Conservation (phyloP, 768 basidiomycete species). For the Amanita molliuscula region DNA sequence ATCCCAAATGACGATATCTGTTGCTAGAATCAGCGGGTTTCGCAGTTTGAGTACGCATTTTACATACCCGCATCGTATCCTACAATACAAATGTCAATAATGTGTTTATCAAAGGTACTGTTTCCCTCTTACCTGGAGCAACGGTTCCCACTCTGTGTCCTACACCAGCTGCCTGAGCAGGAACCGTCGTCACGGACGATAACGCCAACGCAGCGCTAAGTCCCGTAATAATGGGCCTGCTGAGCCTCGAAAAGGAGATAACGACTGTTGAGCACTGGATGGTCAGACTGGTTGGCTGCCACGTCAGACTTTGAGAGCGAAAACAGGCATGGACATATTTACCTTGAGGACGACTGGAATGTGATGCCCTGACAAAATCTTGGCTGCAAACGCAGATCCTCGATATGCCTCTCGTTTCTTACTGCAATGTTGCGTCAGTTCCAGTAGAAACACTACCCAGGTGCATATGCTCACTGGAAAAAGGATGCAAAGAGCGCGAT, state of each 20-base stretch:
- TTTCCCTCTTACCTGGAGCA: conserved; percentile 28
- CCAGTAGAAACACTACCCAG: not conserved
- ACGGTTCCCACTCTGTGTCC: conserved; percentile 61
- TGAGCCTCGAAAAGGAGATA: conserved; percentile 65
- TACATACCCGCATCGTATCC: conserved; percentile 58
- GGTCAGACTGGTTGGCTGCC: conserved; percentile 33
- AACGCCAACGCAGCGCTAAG: conserved; percentile 48
- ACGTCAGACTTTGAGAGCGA: not conserved
- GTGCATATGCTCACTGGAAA: conserved; percentile 23
- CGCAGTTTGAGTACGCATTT: not conserved
- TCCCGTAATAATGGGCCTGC: conserved; percentile 60
- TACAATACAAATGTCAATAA: conserved; percentile 10
- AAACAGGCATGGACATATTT: not conserved
- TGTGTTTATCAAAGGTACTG: not conserved
- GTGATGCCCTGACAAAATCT: conserved; percentile 54
- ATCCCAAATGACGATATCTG: conserved; percentile 56
- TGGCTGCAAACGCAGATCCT: conserved; percentile 64
- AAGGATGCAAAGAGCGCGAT: conserved; percentile 67
- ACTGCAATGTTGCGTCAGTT: conserved; percentile 10
- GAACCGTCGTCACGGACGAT: conserved; percentile 50
- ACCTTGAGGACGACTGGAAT: conserved; percentile 71
- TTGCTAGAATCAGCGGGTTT: not conserved
- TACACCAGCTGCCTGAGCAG: conserved; percentile 55
- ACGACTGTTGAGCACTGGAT: conserved; percentile 50
- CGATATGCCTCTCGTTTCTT: conserved; percentile 50